Percentiles rank a stretch among this genome's conserved stretches.
Conservation (phyloP, 1,284 basidiomycete genomes). For the Wolfiporia cocos region DNA sequence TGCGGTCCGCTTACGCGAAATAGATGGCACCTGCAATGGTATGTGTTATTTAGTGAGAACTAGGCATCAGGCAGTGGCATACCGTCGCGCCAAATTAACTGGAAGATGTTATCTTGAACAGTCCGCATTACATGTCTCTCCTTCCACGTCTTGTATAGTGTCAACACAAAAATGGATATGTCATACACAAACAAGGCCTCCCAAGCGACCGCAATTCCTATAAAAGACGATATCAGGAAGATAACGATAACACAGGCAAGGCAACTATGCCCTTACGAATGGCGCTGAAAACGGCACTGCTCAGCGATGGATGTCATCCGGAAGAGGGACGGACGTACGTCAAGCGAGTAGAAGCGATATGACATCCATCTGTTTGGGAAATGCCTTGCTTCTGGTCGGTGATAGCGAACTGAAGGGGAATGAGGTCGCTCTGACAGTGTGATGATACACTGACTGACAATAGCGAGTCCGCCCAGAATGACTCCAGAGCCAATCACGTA, state of each 20-base stretch:
- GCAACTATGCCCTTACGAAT: constrained; percentile 10
- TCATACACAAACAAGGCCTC: constrained; percentile 26
- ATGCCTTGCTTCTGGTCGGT: constrained; percentile 16
- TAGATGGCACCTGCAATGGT: constrained; percentile 22
- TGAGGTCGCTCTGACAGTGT: too few species aligned
- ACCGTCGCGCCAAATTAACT: too few species aligned
- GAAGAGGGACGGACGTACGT: constrained; percentile 13
- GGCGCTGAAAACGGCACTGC: constrained; percentile 9
- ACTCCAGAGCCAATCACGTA: constrained; percentile 13
- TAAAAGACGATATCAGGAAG: constrained; percentile 2
- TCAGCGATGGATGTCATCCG: neutral
- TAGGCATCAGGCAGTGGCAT: too few species aligned
- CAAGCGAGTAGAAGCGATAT: constrained; percentile 14
- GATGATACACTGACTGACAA: constrained; percentile 12
- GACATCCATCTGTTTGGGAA: constrained; percentile 19
- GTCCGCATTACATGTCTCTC: constrained; percentile 3
- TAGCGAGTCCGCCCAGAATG: constrained; percentile 14
- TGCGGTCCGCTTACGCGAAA: constrained; percentile 21
- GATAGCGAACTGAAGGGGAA: constrained; percentile 21
- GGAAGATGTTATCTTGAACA: too few species aligned
- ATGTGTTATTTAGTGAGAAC: too few species aligned
- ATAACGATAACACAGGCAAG: constrained; percentile 24
- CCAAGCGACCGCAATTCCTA: constrained; percentile 26
- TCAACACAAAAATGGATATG: constrained; percentile 22
- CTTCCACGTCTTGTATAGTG: constrained; percentile 21